These are phyloP conservation scores for Chenopodium album DNA, from an alignment of 148 eudicot genomes.

Conservation along the genomic window DNA sequence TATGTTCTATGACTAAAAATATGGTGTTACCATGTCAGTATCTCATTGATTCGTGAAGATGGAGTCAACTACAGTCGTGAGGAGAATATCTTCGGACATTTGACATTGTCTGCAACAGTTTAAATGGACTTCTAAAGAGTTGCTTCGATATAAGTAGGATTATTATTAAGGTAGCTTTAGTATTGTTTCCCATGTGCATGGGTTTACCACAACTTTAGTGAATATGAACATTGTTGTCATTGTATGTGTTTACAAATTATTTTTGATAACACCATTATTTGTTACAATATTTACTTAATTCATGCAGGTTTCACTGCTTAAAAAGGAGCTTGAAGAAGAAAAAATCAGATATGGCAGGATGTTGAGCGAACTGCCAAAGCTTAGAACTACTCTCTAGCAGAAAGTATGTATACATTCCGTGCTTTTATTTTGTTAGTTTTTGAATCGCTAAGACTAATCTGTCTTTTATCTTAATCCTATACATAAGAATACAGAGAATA, in stretches of 20 bases:
- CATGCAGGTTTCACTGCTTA: constrained; percentile 30
- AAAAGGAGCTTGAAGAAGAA: constrained; percentile 32
- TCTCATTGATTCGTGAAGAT: not conserved
- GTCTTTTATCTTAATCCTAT: not conserved
- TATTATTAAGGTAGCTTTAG: not conserved
- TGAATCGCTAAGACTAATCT: not conserved
- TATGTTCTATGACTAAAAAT: constrained; percentile 20
- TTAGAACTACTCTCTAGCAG: constrained; percentile 22
- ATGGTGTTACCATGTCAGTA: not conserved
- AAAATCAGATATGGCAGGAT: constrained; percentile 29
- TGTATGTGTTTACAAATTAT: no score
- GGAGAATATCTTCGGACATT: not conserved
- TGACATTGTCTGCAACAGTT: no score
- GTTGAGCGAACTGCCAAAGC: constrained; percentile 27
- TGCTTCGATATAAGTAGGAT: not conserved
- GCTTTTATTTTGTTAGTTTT: not conserved
- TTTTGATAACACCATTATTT: no score
- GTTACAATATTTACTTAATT: not conserved
- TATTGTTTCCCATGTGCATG: not conserved
- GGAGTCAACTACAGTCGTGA: not conserved
- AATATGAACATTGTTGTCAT: no score
- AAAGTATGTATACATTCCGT: constrained; percentile 7
- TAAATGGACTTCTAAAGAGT: no score
- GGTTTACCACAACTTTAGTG: no score
- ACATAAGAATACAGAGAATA: not conserved